Conservation (phyloP, 2,329 filamentous ascomycete genomes). For the Coniochaeta sp. region DNA sequence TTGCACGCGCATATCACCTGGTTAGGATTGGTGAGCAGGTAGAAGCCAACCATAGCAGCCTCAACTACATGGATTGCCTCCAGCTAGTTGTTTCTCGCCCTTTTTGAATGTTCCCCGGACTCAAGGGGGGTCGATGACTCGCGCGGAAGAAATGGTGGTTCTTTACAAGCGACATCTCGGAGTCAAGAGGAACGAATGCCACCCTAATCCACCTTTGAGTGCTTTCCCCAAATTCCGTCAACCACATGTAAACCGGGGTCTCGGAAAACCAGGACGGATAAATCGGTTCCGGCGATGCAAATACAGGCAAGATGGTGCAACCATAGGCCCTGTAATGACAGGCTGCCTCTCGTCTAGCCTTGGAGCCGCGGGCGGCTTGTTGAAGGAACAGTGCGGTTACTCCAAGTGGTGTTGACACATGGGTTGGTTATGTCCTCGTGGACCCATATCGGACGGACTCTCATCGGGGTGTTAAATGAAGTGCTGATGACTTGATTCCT, state of each 20-base stretch:
- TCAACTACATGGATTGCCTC: too few species aligned
- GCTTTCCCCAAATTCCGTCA: background rate
- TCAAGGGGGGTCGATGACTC: background rate
- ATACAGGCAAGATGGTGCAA: background rate
- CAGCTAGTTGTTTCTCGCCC: background rate
- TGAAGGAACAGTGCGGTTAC: too few species aligned
- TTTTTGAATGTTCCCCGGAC: background rate
- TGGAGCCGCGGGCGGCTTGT: too few species aligned
- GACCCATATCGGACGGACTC: too few species aligned
- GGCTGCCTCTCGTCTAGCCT: too few species aligned
- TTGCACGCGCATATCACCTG: too few species aligned
- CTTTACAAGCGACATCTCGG: background rate
- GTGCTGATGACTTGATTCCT: too few species aligned
- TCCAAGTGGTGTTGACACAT: too few species aligned
- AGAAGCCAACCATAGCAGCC: too few species aligned
- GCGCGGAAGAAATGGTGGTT: background rate
- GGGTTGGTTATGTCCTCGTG: too few species aligned
- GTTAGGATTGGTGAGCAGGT: too few species aligned
- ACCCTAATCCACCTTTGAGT: background rate
- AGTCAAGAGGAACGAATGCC: background rate
- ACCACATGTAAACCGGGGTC: background rate
- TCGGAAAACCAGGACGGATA: background rate
- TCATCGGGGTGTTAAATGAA: too few species aligned
- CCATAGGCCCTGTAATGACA: background rate
- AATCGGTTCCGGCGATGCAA: background rate